These are phyloP conservation scores for Debaryomyces hansenii DNA, from an alignment of 805 yeast genomes.

Conservation along the genomic window DNA sequence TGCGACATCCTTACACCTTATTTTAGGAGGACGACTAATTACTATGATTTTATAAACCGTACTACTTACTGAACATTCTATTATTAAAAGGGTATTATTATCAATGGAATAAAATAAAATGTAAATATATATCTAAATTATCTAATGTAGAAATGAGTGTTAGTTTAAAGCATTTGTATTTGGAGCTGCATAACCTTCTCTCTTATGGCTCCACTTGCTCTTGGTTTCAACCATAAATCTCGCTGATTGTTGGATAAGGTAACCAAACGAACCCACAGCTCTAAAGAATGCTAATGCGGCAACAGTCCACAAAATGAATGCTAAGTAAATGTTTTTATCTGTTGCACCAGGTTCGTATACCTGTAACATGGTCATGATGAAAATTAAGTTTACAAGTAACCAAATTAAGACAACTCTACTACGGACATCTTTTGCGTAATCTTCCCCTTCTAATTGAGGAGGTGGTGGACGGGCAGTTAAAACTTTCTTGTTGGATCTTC, in stretches of 20 bases:
- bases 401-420: constrained; percentile 94
- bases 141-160: neutral
- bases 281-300: constrained; percentile 81
- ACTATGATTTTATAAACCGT: too few relatives aligned
- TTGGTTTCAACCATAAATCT: constrained; percentile 38
- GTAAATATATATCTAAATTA: neutral
- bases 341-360: constrained; percentile 69
- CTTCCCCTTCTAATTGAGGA: constrained; percentile 52
- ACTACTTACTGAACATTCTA: neutral
- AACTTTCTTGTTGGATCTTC: constrained; percentile 59
- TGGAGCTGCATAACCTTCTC: constrained; percentile 37
- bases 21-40: too few relatives aligned
- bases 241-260: constrained; percentile 47
- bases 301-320: constrained; percentile 88
- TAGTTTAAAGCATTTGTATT: constrained; percentile 33
- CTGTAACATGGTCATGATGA: constrained; percentile 86
- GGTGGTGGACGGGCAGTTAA: constrained; percentile 31
- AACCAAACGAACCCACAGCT: constrained; percentile 77
- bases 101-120: neutral
- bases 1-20: too few relatives aligned
- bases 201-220: constrained; percentile 42
- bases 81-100: neutral
- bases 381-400: constrained; percentile 78
- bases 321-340: constrained; percentile 65
- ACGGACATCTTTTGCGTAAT: constrained; percentile 92